A percentile compares a stretch with the other conserved stretches of the same genome.
phyloP scores from a whole-genome alignment of 257 asterid species.

The Jaltomata sinuosa region DNA sequence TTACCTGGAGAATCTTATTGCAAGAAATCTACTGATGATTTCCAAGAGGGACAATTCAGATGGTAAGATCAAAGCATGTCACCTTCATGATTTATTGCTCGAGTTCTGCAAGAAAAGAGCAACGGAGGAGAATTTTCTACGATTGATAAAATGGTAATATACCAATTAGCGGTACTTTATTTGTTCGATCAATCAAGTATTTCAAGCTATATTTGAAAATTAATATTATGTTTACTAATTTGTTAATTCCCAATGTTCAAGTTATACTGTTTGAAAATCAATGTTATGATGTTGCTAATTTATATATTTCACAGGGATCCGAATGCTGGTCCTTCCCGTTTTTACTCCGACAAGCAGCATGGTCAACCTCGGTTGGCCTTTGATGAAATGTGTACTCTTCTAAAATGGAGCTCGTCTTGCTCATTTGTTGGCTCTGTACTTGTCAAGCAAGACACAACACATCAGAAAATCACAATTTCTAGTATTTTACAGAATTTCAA shows the following conservation, averaged over 20 bases:
- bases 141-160: neutral
- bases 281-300: neutral
- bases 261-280: no score
- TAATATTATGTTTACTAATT: neutral
- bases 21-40: constrained; percentile 1
- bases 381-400: neutral
- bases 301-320: neutral
- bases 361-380: neutral
- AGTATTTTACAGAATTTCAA: neutral
- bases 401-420: neutral
- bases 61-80: constrained; percentile 4
- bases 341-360: no score
- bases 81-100: constrained; percentile 7
- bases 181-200: neutral
- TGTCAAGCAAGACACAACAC: neutral
- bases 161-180: neutral
- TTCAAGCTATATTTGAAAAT: neutral
- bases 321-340: neutral
- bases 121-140: neutral
- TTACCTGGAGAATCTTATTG: constrained; percentile 8
- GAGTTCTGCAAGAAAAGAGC: constrained; percentile 4
- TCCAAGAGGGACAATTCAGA: neutral
- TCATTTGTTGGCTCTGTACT: neutral
- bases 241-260: neutral
- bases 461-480: neutral